A percentile compares a stretch with the other conserved stretches of the same genome.
These are phyloP conservation scores for Cornus suecica DNA, from an alignment of 148 eudicot genomes.

Conservation along the genomic window DNA sequence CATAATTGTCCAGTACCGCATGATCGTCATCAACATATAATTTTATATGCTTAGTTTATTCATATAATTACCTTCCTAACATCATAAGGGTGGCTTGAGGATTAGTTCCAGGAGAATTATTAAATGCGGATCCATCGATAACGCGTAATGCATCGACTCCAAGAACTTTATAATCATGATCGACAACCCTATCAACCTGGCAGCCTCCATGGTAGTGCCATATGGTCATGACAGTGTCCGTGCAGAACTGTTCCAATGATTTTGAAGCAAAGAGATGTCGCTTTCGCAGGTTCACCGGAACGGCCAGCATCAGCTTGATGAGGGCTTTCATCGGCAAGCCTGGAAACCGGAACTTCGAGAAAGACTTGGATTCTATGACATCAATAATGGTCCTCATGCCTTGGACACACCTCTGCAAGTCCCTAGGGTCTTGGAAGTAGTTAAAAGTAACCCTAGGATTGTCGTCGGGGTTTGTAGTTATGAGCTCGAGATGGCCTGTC, in stretches of 20 bases:
- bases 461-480: conserved; percentile 33
- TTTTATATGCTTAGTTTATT: too few relatives aligned
- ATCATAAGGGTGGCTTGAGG: conserved; percentile 77
- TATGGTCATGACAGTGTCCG: conserved; percentile 61
- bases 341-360: conserved; percentile 35
- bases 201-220: conserved; percentile 78
- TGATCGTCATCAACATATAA: too few relatives aligned
- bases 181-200: conserved; percentile 54
- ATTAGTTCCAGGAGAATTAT: conserved; percentile 55
- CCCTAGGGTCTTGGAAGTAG: conserved; percentile 51
- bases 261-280: conserved; percentile 23
- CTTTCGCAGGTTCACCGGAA: conserved; percentile 31
- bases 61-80: conserved; percentile 93
- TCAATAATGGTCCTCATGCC: conserved; percentile 46
- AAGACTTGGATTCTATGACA: conserved; percentile 39
- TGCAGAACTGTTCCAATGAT: conserved; percentile 49
- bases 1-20: too few relatives aligned
- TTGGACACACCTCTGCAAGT: conserved; percentile 38
- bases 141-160: conserved; percentile 53
- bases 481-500: conserved; percentile 34
- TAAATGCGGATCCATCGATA: conserved; percentile 56
- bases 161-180: conserved; percentile 45
- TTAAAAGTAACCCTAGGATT: conserved; percentile 55
- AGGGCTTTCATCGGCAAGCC: conserved; percentile 34
- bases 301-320: conserved; percentile 25